Evolutionary conservation across 1,284 basidiomycete genomes (phyloP).

Genomic region (Thecaphora frezii): DNA sequence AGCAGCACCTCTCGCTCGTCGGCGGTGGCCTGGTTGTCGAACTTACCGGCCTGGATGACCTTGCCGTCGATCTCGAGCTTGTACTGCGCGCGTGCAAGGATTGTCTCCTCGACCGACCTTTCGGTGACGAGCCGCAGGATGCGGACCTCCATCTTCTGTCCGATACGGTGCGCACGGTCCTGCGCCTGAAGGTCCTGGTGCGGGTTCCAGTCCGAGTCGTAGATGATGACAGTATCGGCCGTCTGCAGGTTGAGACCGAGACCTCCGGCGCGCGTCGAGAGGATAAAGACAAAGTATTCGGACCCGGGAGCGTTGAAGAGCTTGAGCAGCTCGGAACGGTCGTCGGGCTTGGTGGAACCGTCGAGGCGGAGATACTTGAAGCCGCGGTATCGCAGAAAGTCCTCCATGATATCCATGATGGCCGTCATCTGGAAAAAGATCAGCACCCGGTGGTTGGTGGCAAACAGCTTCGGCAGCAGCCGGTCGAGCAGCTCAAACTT

Average conservation of each 20-base stretch:
- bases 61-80: constrained; percentile 99
- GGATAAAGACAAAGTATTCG: constrained; percentile 81
- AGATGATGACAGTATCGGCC: constrained; percentile 98
- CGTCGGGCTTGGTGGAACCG: constrained; percentile 96
- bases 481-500: constrained; percentile 95
- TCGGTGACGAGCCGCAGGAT: constrained; percentile 96
- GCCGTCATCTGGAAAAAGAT: constrained; percentile 99
- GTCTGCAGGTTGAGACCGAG: constrained; percentile 96
- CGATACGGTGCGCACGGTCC: constrained; percentile 92
- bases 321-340: constrained; percentile 85
- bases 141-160: constrained; percentile 95
- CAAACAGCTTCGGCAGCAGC: constrained; percentile 91
- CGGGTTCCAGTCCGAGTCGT: constrained; percentile 62
- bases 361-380: constrained; percentile 93
- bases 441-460: constrained; percentile 87
- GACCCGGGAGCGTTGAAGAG: constrained; percentile 89
- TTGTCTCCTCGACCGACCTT: constrained; percentile 96
- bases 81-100: constrained; percentile 88
- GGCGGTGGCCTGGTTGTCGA: constrained; percentile 97
- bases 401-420: constrained; percentile 99
- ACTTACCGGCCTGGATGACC: constrained; percentile 83
- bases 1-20: constrained; percentile 95
- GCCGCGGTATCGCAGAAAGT: constrained; percentile 87
- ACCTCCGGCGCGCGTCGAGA: constrained; percentile 92
- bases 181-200: constrained; percentile 79